phyloP scores from a whole-genome alignment of 352 stramenopile genomes.

The Phytopythium boreale region DNA sequence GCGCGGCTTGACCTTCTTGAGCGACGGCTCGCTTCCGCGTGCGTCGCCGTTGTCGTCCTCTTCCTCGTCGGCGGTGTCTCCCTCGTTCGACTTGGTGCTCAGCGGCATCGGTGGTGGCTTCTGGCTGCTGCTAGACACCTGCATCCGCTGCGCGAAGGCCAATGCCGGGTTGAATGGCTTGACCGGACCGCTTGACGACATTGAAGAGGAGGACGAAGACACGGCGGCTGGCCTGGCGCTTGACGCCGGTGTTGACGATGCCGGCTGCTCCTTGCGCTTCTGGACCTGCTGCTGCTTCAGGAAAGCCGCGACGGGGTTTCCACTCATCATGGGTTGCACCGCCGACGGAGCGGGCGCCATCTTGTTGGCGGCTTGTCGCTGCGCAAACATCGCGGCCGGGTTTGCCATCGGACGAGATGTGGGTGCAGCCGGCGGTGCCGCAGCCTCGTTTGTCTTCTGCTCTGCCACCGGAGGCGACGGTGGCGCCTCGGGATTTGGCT shows the following conservation, averaged over 20 bases:
- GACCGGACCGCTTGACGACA: conserved; percentile 1
- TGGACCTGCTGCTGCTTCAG: conserved; percentile 53
- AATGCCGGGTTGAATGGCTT: conserved; percentile 48
- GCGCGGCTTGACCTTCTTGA: conserved; percentile 74
- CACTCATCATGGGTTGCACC: conserved; percentile 7
- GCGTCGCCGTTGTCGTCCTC: conserved; percentile 32
- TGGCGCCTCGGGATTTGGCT: conserved; percentile 24
- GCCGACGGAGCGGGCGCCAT: conserved; percentile 8
- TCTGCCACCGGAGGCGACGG: conserved; percentile 12
- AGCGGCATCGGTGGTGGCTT: conserved; percentile 29
- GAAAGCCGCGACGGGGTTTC: conserved; percentile 53
- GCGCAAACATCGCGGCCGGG: conserved; percentile 59
- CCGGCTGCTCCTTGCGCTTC: conserved; percentile 14
- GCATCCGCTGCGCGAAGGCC: conserved; percentile 55
- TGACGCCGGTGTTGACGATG: conserved; percentile 2
- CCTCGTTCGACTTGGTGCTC: conserved; percentile 36
- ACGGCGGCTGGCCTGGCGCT: background rate
- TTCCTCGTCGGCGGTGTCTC: conserved; percentile 33
- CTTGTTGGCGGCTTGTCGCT: conserved; percentile 30
- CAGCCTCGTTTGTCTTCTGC: conserved; percentile 13
- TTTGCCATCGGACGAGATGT: conserved; percentile 27
- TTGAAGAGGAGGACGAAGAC: conserved; percentile 1
- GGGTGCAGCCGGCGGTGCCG: conserved; percentile 6
- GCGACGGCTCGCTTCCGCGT: conserved; percentile 41
- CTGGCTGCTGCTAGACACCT: conserved; percentile 21